Base-by-base conservation (phyloP, 2,329 filamentous ascomycete genomes). In the Neonectria magnoliae region DNA sequence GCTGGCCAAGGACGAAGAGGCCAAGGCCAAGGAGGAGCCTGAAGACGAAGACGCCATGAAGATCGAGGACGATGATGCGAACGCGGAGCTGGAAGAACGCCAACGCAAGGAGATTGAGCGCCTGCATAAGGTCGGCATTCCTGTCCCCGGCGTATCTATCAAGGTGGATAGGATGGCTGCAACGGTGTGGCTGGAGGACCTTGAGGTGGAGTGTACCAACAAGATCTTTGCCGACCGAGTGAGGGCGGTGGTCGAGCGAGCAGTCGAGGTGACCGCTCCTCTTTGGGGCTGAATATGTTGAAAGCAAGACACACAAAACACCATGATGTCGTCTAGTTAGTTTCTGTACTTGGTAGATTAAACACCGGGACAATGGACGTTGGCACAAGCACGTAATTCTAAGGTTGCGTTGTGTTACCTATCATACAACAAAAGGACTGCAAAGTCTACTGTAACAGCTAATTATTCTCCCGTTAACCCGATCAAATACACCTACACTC, bases 121-220 rank as follows among this genome's bases (percentile, higher is more conserved):
- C 14, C 83, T 98, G 52, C 93, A 97, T 74, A 89, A 88, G 67
- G 82, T 97, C 22, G 95, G 95, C 2, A 95, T 98, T 33, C 94
- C 95, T 0, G 93, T 98, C 1, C 96, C 96, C 0, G 96, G 95
- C 0, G 85, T 99, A 16, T 88, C 91, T 66, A 93, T 99, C 79
- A 90, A 87, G 73, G 91, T 98, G 4, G 95, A 98, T 73, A 96
- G 93, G 81, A 91, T 94, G 80, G 85, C 91, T 57, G 96, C 95
- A 7, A 92, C 89, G 66, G 91, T 99, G 7, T 98, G 95, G 94
- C 82, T 99, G 42, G 96, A 98, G 83, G 89, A 92, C 71, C 80
- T 98, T 48, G 93, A 97, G 72, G 92, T 99, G 5, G 96, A 98
- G 79, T 97, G 93, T 77, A 82, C 82, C 59, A 93, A 93, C 68